Conservation (phyloP, 176 grass and related monocot species). For the Pontederia paniculata region DNA sequence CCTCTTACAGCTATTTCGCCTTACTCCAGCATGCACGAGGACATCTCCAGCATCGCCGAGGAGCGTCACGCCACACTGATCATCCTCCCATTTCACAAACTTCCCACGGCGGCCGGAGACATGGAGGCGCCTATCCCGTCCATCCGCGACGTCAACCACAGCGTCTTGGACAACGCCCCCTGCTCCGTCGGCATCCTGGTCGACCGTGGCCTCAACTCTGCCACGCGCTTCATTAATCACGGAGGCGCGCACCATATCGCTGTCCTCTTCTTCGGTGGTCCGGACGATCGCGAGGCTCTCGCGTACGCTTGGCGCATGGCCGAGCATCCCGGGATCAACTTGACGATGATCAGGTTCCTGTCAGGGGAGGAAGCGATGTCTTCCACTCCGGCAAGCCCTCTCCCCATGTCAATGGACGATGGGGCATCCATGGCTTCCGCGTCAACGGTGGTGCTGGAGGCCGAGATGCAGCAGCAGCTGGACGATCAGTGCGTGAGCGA, state of each 20-base stretch:
- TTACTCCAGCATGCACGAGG: conserved; percentile 64
- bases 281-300: conserved; percentile 21
- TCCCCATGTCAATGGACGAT: no score
- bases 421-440: no score
- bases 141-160: conserved; percentile 38
- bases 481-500: conserved; percentile 72
- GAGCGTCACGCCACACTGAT: conserved; percentile 48
- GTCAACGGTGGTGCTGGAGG: background rate
- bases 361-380: background rate
- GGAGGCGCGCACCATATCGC: conserved; percentile 31
- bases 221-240: conserved; percentile 14
- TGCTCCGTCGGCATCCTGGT: conserved; percentile 75
- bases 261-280: conserved; percentile 9
- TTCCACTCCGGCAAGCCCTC: background rate
- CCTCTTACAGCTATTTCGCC: conserved; percentile 44
- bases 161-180: conserved; percentile 37
- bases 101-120: conserved; percentile 41
- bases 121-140: conserved; percentile 44
- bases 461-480: conserved; percentile 31
- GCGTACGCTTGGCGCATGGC: conserved; percentile 9
- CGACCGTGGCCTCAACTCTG: conserved; percentile 53
- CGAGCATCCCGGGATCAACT: conserved; percentile 1
- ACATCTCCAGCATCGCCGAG: conserved; percentile 43
- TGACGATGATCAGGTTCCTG: conserved; percentile 9
- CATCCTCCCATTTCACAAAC: conserved; percentile 63